phyloP scores from a whole-genome alignment of 169 alveolate genomes.

The Plasmodium vinckei region DNA sequence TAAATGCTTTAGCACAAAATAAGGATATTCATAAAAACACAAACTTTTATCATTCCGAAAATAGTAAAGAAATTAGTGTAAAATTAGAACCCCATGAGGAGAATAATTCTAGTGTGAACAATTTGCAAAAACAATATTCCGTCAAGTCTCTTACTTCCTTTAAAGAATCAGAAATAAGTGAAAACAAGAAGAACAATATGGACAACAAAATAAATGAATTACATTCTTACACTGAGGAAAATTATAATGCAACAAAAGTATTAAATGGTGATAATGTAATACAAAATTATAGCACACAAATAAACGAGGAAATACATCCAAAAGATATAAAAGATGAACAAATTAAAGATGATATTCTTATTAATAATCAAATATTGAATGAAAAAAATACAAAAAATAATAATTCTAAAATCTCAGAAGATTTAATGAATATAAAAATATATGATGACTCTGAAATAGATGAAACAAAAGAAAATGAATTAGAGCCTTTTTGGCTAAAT shows the following conservation, averaged over 20 bases:
- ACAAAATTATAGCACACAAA: not conserved
- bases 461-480: conserved; percentile 37
- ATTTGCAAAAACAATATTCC: too few relatives aligned
- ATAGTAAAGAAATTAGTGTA: not conserved
- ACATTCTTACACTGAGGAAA: too few relatives aligned
- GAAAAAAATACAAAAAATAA: not conserved
- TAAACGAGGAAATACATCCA: not conserved
- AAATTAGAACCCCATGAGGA: not conserved
- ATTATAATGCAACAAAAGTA: too few relatives aligned
- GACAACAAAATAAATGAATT: not conserved
- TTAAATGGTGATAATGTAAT: not conserved
- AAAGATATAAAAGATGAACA: not conserved
- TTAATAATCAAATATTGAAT: not conserved
- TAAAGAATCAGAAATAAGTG: not conserved
- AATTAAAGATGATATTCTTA: not conserved
- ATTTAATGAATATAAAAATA: conserved; percentile 56
- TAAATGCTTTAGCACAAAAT: conserved; percentile 7
- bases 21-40: conserved; percentile 6
- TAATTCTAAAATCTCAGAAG: conserved; percentile 16
- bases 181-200: not conserved
- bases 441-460: conserved; percentile 74
- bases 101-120: too few relatives aligned
- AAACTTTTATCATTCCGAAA: not conserved
- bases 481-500: conserved; percentile 52
- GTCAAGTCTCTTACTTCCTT: too few relatives aligned